Evolutionary conservation across 2,329 filamentous ascomycete genomes (phyloP).

Genomic region (Pseudocercospora macadamiae): DNA sequence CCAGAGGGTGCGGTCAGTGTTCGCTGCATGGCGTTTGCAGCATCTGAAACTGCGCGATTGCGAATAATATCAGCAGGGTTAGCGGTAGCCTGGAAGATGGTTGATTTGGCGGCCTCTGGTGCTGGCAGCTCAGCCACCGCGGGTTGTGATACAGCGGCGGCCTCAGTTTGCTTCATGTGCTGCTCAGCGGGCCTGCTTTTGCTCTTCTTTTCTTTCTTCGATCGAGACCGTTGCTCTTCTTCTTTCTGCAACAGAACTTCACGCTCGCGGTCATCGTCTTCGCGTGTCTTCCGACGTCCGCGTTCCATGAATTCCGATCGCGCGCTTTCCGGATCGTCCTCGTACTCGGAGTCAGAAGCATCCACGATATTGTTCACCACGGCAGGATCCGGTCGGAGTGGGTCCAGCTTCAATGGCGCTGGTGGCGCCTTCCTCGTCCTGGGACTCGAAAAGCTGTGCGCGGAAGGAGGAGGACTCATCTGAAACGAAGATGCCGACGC

Average conservation of each 20-base stretch:
- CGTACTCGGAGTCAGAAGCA: constrained; percentile 81
- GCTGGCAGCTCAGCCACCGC: constrained; percentile 15
- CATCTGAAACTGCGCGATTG: constrained; percentile 33
- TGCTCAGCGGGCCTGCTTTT: constrained; percentile 48
- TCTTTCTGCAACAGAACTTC: constrained; percentile 65
- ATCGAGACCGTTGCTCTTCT: constrained; percentile 70
- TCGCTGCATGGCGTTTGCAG: constrained; percentile 28
- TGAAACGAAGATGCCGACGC: constrained; percentile 20
- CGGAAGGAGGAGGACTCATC: constrained; percentile 22
- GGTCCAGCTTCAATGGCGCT: constrained; percentile 72
- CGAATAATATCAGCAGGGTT: constrained; percentile 34
- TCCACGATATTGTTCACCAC: constrained; percentile 48
- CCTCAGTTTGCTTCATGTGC: constrained; percentile 11
- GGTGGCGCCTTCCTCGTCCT: constrained; percentile 76
- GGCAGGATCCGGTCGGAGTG: constrained; percentile 19
- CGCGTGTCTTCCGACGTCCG: constrained; percentile 79
- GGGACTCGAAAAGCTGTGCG: constrained; percentile 25
- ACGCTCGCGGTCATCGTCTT: constrained; percentile 81
- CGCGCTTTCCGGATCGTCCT: constrained; percentile 64
- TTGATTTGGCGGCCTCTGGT: constrained; percentile 15
- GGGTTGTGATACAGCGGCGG: constrained; percentile 15
- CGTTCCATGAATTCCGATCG: constrained; percentile 47
- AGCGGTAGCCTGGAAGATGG: constrained; percentile 27
- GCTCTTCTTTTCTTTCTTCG: constrained; percentile 69
- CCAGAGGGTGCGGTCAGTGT: constrained; percentile 50